Percentiles rank a stretch among this genome's conserved stretches.
These are phyloP conservation scores for Saturnispora serradocipensis DNA, from an alignment of 805 yeast genomes.

Conservation along the genomic window DNA sequence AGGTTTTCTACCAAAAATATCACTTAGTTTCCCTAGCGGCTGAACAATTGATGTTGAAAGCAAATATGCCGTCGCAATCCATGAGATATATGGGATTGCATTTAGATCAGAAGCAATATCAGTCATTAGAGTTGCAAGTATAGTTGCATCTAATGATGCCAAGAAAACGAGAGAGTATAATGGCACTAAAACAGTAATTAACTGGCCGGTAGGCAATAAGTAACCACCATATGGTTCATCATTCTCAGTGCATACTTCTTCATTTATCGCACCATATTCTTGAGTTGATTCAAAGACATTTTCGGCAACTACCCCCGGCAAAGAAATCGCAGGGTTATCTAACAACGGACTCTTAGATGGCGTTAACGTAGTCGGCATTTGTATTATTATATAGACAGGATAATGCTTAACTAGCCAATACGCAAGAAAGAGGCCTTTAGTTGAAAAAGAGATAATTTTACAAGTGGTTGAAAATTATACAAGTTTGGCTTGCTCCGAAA, in stretches of 20 bases:
- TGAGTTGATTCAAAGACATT: conserved; percentile 18
- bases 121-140: conserved; percentile 56
- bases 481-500: background rate
- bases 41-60: conserved; percentile 65
- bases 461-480: background rate
- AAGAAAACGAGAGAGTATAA: conserved; percentile 43
- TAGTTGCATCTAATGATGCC: conserved; percentile 60
- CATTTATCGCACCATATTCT: conserved; percentile 8
- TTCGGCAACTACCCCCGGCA: conserved; percentile 24
- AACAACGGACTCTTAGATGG: conserved; percentile 5
- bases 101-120: conserved; percentile 62
- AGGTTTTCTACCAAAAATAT: conserved; percentile 59
- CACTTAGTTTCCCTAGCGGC: conserved; percentile 65
- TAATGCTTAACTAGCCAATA: background rate
- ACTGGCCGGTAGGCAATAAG: conserved; percentile 21
- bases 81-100: conserved; percentile 52
- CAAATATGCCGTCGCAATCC: conserved; percentile 68
- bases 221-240: conserved; percentile 15
- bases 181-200: conserved; percentile 31
- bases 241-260: conserved; percentile 4
- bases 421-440: background rate
- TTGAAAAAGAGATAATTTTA: background rate
- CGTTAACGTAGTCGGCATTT: background rate
- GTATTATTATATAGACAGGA: background rate
- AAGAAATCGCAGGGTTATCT: conserved; percentile 21